Base-by-base conservation (phyloP, 192 early-diverging fungal species). In the Haplosporangium gracile region DNA sequence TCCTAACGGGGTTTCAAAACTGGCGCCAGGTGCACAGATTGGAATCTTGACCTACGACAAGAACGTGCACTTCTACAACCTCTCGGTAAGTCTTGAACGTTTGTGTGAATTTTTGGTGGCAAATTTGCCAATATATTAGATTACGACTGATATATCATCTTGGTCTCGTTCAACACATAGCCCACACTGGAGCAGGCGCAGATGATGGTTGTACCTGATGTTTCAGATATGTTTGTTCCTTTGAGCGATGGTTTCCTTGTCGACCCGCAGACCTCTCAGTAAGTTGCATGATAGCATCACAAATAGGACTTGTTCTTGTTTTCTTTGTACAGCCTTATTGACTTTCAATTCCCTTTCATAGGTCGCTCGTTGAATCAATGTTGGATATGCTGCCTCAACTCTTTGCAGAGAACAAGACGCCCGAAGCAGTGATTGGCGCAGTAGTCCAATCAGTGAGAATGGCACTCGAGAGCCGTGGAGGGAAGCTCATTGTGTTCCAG, bases 171-270 rank as follows among this genome's bases (percentile, higher is more conserved):
- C 51, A 34, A 68, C 5, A 26, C 16, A 2, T 88, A 96, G 94
- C 72, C 96, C 3, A 77, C 76, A 36, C 88, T 99, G 49, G 98
- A 98, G 49, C 96, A 97, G 76, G 92, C 96, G 13, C 96, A 96
- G 88, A 97, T 99, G 97, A 91, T 99, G 91, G 96, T 99, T 18
- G 97, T 99, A 7, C 92, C 96, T 0, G 98, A 99, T 81, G 88
- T 98, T 36, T 80, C 92, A 55, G 97, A 99, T 79, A 89, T 99
- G 47, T 99, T 99, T 93, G 96, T 98, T 15, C 98, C 98, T 2
- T 82, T 99, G 20, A 92, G 93, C 79, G 95, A 96, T 16, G 98
- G 98, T 18, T 95, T 99, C 71, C 91, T 97, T 45, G 98, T 97
- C 4, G 95, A 98, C 77, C 97, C 97, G 8, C 75, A 85, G 36